Base-by-base conservation (phyloP, 331 rosid genomes). In the Rhamnella rubrinervis region DNA sequence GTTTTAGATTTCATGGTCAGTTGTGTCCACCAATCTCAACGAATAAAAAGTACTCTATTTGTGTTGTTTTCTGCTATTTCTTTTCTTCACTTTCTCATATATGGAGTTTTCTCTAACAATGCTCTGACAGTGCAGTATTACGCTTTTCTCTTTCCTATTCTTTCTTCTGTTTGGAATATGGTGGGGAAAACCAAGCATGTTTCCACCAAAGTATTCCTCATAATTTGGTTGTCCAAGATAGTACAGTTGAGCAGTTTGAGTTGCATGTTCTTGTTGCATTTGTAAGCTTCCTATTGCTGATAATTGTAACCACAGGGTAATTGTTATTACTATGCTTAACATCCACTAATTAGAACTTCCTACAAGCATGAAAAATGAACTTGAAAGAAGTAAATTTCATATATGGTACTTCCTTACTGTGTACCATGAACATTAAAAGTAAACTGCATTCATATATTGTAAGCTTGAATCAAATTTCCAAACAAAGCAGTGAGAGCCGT, bases 1-100 rank as follows among this genome's bases (percentile, higher is more conserved):
- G 0, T 20, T 41, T 60, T 65, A 61, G 67, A 26, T 64, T 50
- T 65, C 67, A 25, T 37, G 18, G 61, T 77, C 76, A 49, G 44
- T 61, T 61, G 68, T 66, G 55, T 66, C 61, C 66, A 46, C 10
- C 41, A 35, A 44, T 65, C 15, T 41, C 17, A 66, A 23, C 13
- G 59, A 77, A 71, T 11, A 20, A 55, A 71, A 25, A 47, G 31
- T 3, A 41, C 23, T 31, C 26, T 19, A 21, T 11, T 40, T 14
- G 8, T 55, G 2, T 67, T 52, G 19, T 55, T 51, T 61, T 39
- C 16, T 55, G 4, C 28, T 16, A 6, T 14, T 37, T 18, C 1
- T 26, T 31, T 23, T 20, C 15, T 64, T 65, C 26, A 23, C 39
- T 39, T 41, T 44, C 23, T 9, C 59, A 47, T 63, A 17, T 13